Evolutionary conservation across 2,329 filamentous ascomycete genomes (phyloP).

Genomic region (Arthrinium phaeospermum): DNA sequence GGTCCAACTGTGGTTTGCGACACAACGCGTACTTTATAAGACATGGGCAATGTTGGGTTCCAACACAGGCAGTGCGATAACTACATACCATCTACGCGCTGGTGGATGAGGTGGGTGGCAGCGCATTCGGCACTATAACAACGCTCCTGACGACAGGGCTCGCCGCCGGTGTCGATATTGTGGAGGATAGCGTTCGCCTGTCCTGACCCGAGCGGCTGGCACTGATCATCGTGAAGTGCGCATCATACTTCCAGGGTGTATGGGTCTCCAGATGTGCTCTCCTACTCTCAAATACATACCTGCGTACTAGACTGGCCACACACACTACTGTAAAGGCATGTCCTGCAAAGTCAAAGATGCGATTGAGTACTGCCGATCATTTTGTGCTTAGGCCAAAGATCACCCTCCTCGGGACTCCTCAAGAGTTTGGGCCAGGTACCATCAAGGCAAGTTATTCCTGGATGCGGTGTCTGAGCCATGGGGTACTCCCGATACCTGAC

Average conservation of each 20-base stretch:
- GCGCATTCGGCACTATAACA: neutral
- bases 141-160: neutral
- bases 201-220: neutral
- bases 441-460: too few relatives aligned
- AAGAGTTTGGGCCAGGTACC: neutral
- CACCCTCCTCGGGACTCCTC: neutral
- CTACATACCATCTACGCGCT: neutral
- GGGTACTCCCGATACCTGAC: neutral
- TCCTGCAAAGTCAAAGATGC: neutral
- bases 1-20: neutral
- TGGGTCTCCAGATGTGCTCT: neutral
- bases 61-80: neutral
- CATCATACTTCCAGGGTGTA: neutral
- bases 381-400: neutral
- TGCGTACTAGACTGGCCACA: neutral
- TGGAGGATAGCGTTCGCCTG: neutral
- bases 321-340: neutral
- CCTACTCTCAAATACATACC: neutral
- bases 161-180: neutral
- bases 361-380: neutral
- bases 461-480: neutral
- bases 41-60: conserved; percentile 17
- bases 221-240: neutral
- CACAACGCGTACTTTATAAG: conserved; percentile 11
- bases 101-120: neutral